Evolutionary conservation across 257 asterid species (phyloP), one percentile per base, ranked within the genome.

Genomic region (Fraxinus cuspidata): DNA sequence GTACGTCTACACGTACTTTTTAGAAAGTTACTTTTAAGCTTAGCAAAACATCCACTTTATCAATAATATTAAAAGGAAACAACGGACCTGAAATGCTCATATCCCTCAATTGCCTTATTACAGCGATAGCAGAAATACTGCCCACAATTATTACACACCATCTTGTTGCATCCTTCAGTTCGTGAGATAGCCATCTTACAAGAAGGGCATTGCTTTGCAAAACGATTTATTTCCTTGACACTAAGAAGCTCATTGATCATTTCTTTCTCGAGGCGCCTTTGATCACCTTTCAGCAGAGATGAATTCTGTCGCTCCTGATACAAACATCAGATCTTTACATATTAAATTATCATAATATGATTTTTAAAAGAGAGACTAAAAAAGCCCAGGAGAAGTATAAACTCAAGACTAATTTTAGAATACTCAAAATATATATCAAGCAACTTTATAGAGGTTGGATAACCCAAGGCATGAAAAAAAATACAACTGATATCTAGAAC

Each of bases 91-190:
- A 87, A 95, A 83, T 91, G 96, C n/a, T 91, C 98, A 81, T 95
- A 95, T 83, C 97, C 99, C 28, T 82, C 51, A 71, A 92, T 92
- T 19, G 89, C 87, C 78, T 86, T 37, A 79, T 83, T 88, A 85
- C 98, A 95, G 32, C 85, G 87, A 69, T 91, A 90, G 90, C 98
- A 95, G 87, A 95, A 95, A 79, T 84, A 88, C 53, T 75, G 74
- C 74, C 96, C 97, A 80, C 98, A 94, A 78, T 91, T 94, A 2
- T 80, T 72, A 74, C 98, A 95, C 74, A 71, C 89, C 88, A 95
- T 91, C 86, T 92, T 95, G 82, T 95, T 95, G 93, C 99, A 95
- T 71, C 98, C 99, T 85, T 88, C 99, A 28, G 87, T 86, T 77
- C 94, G 88, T 28, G 95, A 85, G 77, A 92, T 92, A 40, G 97